Evolutionary conservation across 2,329 filamentous ascomycete genomes (phyloP).

Genomic region (Calonectria ilicicola): DNA sequence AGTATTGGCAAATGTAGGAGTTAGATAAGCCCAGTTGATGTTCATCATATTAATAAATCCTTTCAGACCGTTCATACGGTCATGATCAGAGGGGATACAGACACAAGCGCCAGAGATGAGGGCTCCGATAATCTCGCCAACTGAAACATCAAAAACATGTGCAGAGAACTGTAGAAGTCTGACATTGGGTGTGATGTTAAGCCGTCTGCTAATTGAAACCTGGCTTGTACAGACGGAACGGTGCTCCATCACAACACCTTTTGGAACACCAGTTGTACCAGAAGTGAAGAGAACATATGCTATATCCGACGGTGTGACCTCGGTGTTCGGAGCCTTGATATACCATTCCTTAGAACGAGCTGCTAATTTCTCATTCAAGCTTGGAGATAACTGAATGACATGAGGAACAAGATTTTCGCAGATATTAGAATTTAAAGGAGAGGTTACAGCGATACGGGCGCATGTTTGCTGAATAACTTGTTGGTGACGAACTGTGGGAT

Average conservation of each 20-base stretch:
- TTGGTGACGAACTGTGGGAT: slow-evolving; percentile 43
- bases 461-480: background rate
- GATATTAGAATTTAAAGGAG: background rate
- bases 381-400: background rate
- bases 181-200: background rate
- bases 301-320: background rate
- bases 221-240: background rate
- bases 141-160: slow-evolving; percentile 53
- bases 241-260: slow-evolving; percentile 56
- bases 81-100: slow-evolving; percentile 50
- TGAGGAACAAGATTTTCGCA: background rate
- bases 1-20: slow-evolving; percentile 1
- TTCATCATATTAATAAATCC: background rate
- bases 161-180: slow-evolving; percentile 37
- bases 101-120: slow-evolving; percentile 52
- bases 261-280: slow-evolving; percentile 65
- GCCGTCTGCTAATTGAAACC: background rate
- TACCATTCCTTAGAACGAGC: background rate
- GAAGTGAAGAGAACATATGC: slow-evolving; percentile 64
- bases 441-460: background rate
- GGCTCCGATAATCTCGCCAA: slow-evolving; percentile 52
- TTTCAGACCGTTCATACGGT: slow-evolving; percentile 6
- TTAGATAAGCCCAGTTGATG: background rate
- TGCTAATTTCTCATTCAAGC: background rate
- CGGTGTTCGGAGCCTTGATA: background rate